phyloP scores from a whole-genome alignment of 768 basidiomycete genomes.

The Tricholoma furcatifolium region DNA sequence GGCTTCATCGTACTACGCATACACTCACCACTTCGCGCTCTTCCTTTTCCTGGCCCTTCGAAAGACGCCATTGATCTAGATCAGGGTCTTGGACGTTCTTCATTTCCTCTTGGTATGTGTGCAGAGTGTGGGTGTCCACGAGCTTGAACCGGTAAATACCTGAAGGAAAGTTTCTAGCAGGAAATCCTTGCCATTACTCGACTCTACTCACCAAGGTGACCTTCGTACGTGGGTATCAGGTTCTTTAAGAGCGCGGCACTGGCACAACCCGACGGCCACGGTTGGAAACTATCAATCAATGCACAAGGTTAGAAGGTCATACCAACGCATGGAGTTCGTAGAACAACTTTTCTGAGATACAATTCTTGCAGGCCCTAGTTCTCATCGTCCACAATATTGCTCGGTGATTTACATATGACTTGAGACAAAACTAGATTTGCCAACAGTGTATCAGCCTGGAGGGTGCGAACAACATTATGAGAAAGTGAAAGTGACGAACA shows the following conservation, averaged over 20 bases:
- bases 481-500: slow-evolving; percentile 8
- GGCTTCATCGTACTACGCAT: not conserved
- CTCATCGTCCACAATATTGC: slow-evolving; percentile 16
- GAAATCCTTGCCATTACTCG: not conserved
- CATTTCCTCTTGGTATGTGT: not conserved
- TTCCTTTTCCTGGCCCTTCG: slow-evolving; percentile 3
- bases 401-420: slow-evolving; percentile 1
- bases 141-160: not conserved
- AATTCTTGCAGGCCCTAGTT: slow-evolving; percentile 17
- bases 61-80: slow-evolving; percentile 5
- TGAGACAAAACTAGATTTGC: slow-evolving; percentile 9
- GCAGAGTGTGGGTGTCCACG: not conserved
- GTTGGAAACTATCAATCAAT: not conserved
- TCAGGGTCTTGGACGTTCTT: not conserved
- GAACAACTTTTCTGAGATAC: slow-evolving; percentile 11
- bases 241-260: no score
- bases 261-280: not conserved
- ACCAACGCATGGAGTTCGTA: not conserved
- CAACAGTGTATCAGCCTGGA: no score
- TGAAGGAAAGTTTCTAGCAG: not conserved
- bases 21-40: slow-evolving; percentile 8
- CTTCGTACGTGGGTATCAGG: no score
- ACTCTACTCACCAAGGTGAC: no score
- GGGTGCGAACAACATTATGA: not conserved
- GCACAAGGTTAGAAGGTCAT: not conserved